Base-by-base conservation (phyloP, 345 rosid genomes). In the Hevea brasiliensis region DNA sequence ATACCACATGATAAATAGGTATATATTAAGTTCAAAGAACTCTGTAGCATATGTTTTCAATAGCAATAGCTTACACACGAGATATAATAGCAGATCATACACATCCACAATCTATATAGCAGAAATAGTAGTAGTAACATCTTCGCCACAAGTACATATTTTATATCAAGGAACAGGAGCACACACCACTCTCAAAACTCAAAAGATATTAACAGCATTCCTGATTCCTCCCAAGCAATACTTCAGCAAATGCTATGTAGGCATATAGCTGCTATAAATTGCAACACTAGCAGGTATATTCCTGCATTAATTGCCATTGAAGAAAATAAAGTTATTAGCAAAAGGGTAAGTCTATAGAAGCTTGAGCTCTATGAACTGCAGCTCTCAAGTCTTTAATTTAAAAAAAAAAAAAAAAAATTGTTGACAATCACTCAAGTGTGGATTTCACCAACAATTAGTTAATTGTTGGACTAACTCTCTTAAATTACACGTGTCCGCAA, bases 261-360 rank as follows among this genome's bases (percentile, higher is more conserved):
- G n/a, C n/a, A n/a, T 32, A 26, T 41, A 62, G 66, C 71, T 60
- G 18, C 72, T 18, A 68, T 56, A 72, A 47, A 76, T 17, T 9
- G 55, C 51, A 62, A 12, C 57, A 44, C 61, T 50, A 1, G 23
- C 23, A 35, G 18, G 1, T 27, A 17, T 17, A 14, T 55, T 83
- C 84, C 86, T 83, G 84, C 78, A 77, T 48, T 68, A 48, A 53
- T n/a, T 64, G 61, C 32, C 56, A 73, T 12, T 54, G 45, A 48
- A 55, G 26, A 7, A 35, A 4, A 27, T 8, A 24, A 41, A 40
- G 60, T 47, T 6, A 21, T 21, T 15, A 61, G 60, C 60, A 32
- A 61, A 10, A 27, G 7, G 35, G 35, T 26, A 44, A 65, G 54
- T 44, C 35, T 1, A 44, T 11, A 10, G 50, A 63, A 21, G 45